These are phyloP conservation scores for button mushroom (Agaricus bisporus) DNA, from an alignment of 768 basidiomycete species.

Conservation along the genomic window DNA sequence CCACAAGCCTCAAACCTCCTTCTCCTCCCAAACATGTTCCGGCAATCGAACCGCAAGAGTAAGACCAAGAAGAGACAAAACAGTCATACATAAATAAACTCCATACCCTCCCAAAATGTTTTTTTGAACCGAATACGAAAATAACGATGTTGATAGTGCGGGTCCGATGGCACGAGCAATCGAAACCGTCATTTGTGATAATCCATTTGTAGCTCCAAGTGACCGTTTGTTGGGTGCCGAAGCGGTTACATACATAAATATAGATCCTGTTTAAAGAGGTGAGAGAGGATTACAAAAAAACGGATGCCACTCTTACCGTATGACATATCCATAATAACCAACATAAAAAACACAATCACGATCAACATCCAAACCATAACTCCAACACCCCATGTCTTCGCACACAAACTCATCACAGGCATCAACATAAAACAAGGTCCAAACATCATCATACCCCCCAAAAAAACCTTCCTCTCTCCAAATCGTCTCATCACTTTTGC, in stretches of 20 bases:
- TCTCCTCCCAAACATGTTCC: slow-evolving; percentile 27
- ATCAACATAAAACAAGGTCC: slow-evolving; percentile 35
- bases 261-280: too few species aligned
- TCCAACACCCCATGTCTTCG: slow-evolving; percentile 30
- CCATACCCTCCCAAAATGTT: slow-evolving; percentile 41
- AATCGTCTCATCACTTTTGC: slow-evolving; percentile 33
- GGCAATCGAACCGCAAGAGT: slow-evolving; percentile 29
- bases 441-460: slow-evolving; percentile 28
- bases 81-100: slow-evolving; percentile 33
- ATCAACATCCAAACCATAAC: slow-evolving; percentile 32
- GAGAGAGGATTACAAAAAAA: slow-evolving; percentile 17
- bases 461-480: slow-evolving; percentile 38
- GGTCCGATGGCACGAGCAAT: slow-evolving; percentile 46
- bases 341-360: slow-evolving; percentile 20
- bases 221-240: slow-evolving; percentile 43
- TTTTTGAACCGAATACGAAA: slow-evolving; percentile 44
- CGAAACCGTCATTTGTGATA: slow-evolving; percentile 38
- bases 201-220: slow-evolving; percentile 46
- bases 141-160: slow-evolving; percentile 41
- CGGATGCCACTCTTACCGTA: too few species aligned
- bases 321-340: slow-evolving; percentile 36
- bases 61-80: slow-evolving; percentile 26
- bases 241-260: slow-evolving; percentile 46
- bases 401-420: slow-evolving; percentile 40
- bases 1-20: slow-evolving; percentile 9